phyloP scores from a whole-genome alignment of 805 yeast genomes.

The Komagataella kurtzmanii region DNA sequence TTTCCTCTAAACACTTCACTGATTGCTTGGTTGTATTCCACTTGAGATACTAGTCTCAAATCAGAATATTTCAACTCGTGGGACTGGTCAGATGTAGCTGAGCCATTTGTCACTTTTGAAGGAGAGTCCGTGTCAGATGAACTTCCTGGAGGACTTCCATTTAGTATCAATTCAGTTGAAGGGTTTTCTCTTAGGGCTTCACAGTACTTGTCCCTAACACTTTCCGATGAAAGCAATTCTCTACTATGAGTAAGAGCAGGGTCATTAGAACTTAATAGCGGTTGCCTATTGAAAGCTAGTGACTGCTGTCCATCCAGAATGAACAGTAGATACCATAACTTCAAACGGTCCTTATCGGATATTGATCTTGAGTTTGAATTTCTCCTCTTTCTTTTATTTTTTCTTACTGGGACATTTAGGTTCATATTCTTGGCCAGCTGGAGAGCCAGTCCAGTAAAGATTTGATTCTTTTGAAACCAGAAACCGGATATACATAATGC shows the following conservation, averaged over 20 bases:
- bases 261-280: slow-evolving; percentile 37
- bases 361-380: slow-evolving; percentile 8
- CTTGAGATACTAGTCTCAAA: slow-evolving; percentile 51
- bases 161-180: not conserved
- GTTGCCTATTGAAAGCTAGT: slow-evolving; percentile 41
- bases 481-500: slow-evolving; percentile 55
- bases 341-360: slow-evolving; percentile 30
- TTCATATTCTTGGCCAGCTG: slow-evolving; percentile 47
- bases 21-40: slow-evolving; percentile 53
- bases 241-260: slow-evolving; percentile 27
- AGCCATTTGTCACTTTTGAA: not conserved
- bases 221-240: slow-evolving; percentile 15
- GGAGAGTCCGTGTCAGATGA: not conserved
- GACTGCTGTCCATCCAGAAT: slow-evolving; percentile 61
- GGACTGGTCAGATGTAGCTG: not conserved
- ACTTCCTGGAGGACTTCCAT: not conserved
- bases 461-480: slow-evolving; percentile 53
- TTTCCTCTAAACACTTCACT: slow-evolving; percentile 41
- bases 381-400: slow-evolving; percentile 3
- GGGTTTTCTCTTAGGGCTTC: not conserved
- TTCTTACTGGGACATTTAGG: slow-evolving; percentile 15
- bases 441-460: slow-evolving; percentile 56
- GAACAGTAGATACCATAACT: slow-evolving; percentile 54
- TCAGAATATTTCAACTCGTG: slow-evolving; percentile 20
- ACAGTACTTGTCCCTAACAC: slow-evolving; percentile 3